Conservation (phyloP, 768 basidiomycete genomes). For the Macrolepiota dolichaula region DNA sequence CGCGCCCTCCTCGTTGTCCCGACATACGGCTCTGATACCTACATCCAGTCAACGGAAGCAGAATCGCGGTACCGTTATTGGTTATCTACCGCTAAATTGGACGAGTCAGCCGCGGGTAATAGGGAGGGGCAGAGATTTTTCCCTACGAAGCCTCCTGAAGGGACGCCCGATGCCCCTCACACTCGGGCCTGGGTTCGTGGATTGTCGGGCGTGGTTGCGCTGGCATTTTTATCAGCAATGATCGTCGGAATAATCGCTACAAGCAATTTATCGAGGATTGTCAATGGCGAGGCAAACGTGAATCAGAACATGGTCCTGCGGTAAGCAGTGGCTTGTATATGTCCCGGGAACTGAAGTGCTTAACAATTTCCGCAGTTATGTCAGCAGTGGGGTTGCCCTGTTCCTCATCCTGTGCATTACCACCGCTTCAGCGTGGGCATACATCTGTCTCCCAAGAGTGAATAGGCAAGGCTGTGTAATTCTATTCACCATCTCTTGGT, state of each 20-base stretch:
- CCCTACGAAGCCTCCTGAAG: constrained; percentile 20
- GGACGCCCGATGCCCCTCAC: constrained; percentile 27
- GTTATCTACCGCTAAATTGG: constrained; percentile 27
- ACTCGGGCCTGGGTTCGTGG: constrained; percentile 27
- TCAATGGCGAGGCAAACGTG: constrained; percentile 17
- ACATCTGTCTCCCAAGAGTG: neutral
- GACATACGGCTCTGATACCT: constrained; percentile 12
- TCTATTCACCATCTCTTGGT: constrained; percentile 19
- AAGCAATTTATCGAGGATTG: constrained; percentile 16
- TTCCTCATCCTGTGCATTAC: constrained; percentile 10
- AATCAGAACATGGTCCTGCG: constrained; percentile 19
- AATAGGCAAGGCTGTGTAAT: constrained; percentile 18
- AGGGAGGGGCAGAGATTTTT: constrained; percentile 30
- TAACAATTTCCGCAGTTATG: constrained; percentile 15
- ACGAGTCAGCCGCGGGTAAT: constrained; percentile 29
- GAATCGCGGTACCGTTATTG: constrained; percentile 11
- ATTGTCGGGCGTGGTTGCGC: constrained; percentile 19
- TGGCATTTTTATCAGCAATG: constrained; percentile 28
- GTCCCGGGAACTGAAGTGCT: neutral
- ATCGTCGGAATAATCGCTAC: constrained; percentile 29
- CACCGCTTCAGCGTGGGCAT: constrained; percentile 6
- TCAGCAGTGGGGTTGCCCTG: constrained; percentile 15
- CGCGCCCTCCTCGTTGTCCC: constrained; percentile 11
- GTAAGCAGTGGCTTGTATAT: constrained; percentile 9
- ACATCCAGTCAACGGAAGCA: constrained; percentile 12